Base-by-base conservation (phyloP, 192 early-diverging fungal species). In the Chytriomyces sp. region DNA sequence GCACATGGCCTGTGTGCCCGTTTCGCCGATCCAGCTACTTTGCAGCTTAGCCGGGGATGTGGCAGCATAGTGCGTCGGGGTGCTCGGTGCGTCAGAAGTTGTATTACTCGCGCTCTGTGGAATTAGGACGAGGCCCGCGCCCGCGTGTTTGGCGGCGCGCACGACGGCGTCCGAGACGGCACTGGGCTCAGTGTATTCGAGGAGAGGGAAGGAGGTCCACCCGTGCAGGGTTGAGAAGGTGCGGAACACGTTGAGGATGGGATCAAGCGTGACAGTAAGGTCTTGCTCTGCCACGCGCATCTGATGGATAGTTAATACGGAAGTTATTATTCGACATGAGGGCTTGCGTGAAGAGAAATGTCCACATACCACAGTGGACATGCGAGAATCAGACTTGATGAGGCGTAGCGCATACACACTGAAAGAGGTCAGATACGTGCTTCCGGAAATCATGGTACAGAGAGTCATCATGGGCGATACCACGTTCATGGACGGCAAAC, bases 231-330 rank as follows among this genome's bases (percentile, higher is more conserved):
- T 8, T 14, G 62, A 12, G 34, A 74, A 74, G 34, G 73, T 65
- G 5, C 73, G 52, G 63, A 74, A 74, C 12, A 66, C 73, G 31
- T 14, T 39, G 38, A 74, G 73, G 36, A 59, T 10, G 5, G 73
- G 28, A 52, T 74, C 73, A 14, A 52, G 22, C 17, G 36, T 30
- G 39, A 41, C 14, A 14, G 26, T 66, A n/a, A 25, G 12, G 19
- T n/a, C 28, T n/a, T n/a, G n/a, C 36, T 73, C 71, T 22, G 57
- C 31, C 5, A 49, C 60, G 22, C 52, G 71, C 37, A 73, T 73
- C 60, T n/a, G n/a, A n/a, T n/a, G n/a, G n/a, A n/a, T n/a, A n/a
- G n/a, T n/a, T n/a, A n/a, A n/a, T n/a, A n/a, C n/a, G n/a, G n/a
- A n/a, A n/a, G n/a, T n/a, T n/a, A n/a, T n/a, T n/a, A n/a, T n/a